Conservation (phyloP, 495 filamentous ascomycete genomes). For the Lophium mytilinum region DNA sequence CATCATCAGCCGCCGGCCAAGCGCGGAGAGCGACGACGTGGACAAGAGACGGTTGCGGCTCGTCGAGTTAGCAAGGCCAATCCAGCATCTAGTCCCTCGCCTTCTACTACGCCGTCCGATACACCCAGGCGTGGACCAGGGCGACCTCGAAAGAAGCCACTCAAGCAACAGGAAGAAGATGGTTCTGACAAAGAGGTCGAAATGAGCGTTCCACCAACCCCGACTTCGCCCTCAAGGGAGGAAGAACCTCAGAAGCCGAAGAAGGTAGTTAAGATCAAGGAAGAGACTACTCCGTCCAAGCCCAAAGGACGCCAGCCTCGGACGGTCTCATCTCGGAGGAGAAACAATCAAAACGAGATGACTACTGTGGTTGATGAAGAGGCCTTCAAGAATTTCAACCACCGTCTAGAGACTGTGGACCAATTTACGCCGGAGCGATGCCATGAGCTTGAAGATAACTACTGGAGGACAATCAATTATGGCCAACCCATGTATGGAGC, state of each 20-base stretch:
- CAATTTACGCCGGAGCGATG: conserved; percentile 87
- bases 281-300: conserved; percentile 23
- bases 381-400: conserved; percentile 81
- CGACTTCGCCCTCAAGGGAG: conserved; percentile 20
- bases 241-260: conserved; percentile 35
- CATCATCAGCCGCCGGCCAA: conserved; percentile 95
- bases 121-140: conserved; percentile 19
- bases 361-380: conserved; percentile 71
- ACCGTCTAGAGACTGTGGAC: conserved; percentile 68
- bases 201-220: conserved; percentile 15
- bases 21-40: conserved; percentile 78
- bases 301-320: conserved; percentile 40
- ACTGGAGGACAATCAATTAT: conserved; percentile 94
- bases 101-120: background rate
- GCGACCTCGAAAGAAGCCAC: conserved; percentile 10
- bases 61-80: conserved; percentile 8
- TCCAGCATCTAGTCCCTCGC: background rate
- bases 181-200: conserved; percentile 10
- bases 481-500: conserved; percentile 93
- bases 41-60: conserved; percentile 51
- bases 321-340: conserved; percentile 56
- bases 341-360: conserved; percentile 69
- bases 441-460: conserved; percentile 83
- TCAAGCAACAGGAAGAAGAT: conserved; percentile 7
- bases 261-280: conserved; percentile 8